Evolutionary conservation across 2,329 filamentous ascomycete species (phyloP).

Genomic region (Microdochium trichocladiopsis): DNA sequence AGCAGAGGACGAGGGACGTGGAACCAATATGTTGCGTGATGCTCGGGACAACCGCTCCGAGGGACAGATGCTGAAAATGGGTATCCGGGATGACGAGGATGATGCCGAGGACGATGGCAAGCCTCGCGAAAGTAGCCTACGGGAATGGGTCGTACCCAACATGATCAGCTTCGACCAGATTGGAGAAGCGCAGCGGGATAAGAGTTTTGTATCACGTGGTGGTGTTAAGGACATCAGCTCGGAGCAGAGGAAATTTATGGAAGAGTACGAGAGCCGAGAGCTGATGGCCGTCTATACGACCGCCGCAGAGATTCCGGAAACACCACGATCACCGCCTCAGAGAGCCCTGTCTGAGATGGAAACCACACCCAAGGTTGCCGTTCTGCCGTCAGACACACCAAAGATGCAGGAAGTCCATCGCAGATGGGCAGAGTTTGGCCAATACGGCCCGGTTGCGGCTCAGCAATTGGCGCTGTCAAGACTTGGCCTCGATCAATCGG

Average conservation of each 20-base stretch:
- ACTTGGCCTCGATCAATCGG: conserved; percentile 27
- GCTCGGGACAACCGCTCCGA: conserved; percentile 67
- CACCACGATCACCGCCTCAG: conserved; percentile 44
- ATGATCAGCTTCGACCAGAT: conserved; percentile 39
- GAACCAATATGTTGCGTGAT: conserved; percentile 62
- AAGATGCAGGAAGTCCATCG: conserved; percentile 41
- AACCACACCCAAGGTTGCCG: conserved; percentile 19
- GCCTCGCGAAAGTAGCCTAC: conserved; percentile 41
- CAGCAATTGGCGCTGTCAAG: conserved; percentile 35
- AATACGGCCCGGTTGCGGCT: conserved; percentile 35
- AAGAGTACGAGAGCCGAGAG: conserved; percentile 49
- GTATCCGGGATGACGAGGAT: conserved; percentile 47
- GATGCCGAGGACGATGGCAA: conserved; percentile 48
- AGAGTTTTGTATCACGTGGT: conserved; percentile 47
- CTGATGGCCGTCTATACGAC: conserved; percentile 55
- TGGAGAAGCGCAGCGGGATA: conserved; percentile 33
- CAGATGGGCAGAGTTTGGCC: conserved; percentile 37
- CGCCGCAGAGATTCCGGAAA: conserved; percentile 45
- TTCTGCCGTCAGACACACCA: conserved; percentile 29
- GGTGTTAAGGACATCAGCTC: conserved; percentile 44
- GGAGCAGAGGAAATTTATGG: conserved; percentile 47
- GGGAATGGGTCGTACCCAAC: conserved; percentile 43
- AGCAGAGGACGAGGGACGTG: conserved; percentile 61
- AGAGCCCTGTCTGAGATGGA: conserved; percentile 17
- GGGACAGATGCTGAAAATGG: conserved; percentile 59